Evolutionary conservation across 106 monocot species (phyloP).

Genomic region (Allium fistulosum): DNA sequence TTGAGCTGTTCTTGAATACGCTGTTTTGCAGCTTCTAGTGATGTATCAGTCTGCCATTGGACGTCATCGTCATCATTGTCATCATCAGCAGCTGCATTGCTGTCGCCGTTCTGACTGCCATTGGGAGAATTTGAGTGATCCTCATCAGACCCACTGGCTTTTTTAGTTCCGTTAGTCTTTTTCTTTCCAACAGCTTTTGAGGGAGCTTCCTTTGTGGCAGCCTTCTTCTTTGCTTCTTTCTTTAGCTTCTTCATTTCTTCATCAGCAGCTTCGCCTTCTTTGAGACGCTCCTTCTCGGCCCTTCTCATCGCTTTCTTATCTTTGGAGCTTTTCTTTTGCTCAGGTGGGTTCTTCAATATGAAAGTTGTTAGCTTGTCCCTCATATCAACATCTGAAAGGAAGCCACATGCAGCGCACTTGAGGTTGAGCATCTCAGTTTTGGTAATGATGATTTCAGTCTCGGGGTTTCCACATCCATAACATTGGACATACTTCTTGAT

Average conservation of each 20-base stretch:
- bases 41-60: conserved; percentile 79
- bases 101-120: conserved; percentile 37
- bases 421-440: conserved; percentile 66
- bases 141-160: conserved; percentile 37
- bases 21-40: conserved; percentile 52
- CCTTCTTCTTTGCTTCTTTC: conserved; percentile 61
- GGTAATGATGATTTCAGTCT: conserved; percentile 71
- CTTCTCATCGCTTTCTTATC: conserved; percentile 80
- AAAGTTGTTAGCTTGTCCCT: conserved; percentile 73
- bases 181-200: conserved; percentile 25
- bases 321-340: conserved; percentile 57
- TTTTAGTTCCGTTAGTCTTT: conserved; percentile 18
- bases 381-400: conserved; percentile 76
- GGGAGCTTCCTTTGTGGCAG: neutral
- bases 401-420: conserved; percentile 86
- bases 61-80: conserved; percentile 39
- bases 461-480: conserved; percentile 83
- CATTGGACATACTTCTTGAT: conserved; percentile 90
- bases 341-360: conserved; percentile 72
- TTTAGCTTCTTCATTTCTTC: conserved; percentile 74
- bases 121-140: conserved; percentile 41
- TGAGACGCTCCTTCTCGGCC: conserved; percentile 75
- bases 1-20: conserved; percentile 66
- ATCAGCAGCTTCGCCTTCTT: conserved; percentile 79
- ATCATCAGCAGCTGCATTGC: conserved; percentile 9